Conservation (phyloP, 2,329 filamentous ascomycete species). For the Elsinoe necatrix region DNA sequence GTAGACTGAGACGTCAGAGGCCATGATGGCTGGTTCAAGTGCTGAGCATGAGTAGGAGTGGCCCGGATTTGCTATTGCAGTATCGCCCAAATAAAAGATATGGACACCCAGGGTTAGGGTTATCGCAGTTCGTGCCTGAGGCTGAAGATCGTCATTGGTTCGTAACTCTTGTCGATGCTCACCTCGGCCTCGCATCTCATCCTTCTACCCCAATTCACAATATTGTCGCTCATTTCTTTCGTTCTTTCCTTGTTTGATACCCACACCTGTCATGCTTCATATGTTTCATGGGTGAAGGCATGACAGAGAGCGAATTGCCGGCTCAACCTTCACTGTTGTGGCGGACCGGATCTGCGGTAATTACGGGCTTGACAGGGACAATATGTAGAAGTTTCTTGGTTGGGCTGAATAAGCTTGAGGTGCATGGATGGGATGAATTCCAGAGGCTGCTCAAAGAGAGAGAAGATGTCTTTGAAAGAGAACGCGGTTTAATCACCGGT, state of each 20-base stretch:
- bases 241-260: conserved; percentile 6
- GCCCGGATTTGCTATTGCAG: too few species aligned
- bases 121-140: conserved; percentile 12
- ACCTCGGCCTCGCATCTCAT: neutral
- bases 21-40: conserved; percentile 1
- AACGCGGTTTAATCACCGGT: conserved; percentile 78
- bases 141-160: conserved; percentile 13
- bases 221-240: neutral
- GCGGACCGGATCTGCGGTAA: conserved; percentile 63
- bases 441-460: conserved; percentile 66
- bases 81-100: too few species aligned
- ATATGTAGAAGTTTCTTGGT: conserved; percentile 68
- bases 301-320: conserved; percentile 38
- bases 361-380: conserved; percentile 65
- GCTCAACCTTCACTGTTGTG: conserved; percentile 55
- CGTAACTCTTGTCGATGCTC: neutral
- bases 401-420: conserved; percentile 64
- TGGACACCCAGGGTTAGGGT: conserved; percentile 12
- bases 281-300: conserved; percentile 18
- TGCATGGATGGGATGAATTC: conserved; percentile 68
- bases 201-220: neutral
- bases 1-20: neutral
- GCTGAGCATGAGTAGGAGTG: neutral
- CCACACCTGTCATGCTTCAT: neutral
- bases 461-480: conserved; percentile 54